Evolutionary conservation across 2,329 filamentous ascomycete species (phyloP), one percentile per base, ranked within the genome.

Genomic region (Beauveria sp.): DNA sequence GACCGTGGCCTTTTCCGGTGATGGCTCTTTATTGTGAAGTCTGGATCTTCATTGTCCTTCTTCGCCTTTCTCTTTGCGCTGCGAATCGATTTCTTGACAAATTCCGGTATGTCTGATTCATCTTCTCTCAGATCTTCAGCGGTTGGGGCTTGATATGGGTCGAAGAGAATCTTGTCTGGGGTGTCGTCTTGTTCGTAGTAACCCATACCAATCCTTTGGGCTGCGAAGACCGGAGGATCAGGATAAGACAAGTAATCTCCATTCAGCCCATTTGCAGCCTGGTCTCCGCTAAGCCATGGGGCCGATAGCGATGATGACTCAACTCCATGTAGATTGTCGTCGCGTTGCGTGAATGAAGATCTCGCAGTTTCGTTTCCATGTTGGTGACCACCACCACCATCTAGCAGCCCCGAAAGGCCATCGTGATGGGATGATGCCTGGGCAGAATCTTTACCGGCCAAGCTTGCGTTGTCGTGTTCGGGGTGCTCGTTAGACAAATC

Each of bases 121-220:
- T 78, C 73, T 5, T 73, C 68, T 40, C 71, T 67, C 59, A 83
- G 67, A 12, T 72, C 70, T 4, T 81, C 79, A 4, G 76, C 74
- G 14, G 79, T 73, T 5, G 83, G 83, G 31, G 76, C 76, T 65
- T 85, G 79, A 67, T 84, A 86, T 9, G 80, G 79, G 64, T 86
- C 81, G 62, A 86, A 86, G 3, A 86, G 69, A 69, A 86, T 86
- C 67, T 76, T 82, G 69, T 85, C 82, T 1, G 80, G 77, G 24
- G 77, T 78, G 65, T 84, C 80, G 63, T 83, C 81, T 66, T 84
- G 82, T 62, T 85, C 79, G 67, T 85, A 86, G 69, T 85, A 86
- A 10, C 82, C 83, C 76, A 84, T 81, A 18, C 83, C 83, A 65
- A 85, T 81, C 38, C 80, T 75, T 56, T 80, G 79, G n/a, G 74